These are phyloP conservation scores for Lomentospora prolificans DNA, from an alignment of 2,329 filamentous ascomycete species.

Conservation along the genomic window DNA sequence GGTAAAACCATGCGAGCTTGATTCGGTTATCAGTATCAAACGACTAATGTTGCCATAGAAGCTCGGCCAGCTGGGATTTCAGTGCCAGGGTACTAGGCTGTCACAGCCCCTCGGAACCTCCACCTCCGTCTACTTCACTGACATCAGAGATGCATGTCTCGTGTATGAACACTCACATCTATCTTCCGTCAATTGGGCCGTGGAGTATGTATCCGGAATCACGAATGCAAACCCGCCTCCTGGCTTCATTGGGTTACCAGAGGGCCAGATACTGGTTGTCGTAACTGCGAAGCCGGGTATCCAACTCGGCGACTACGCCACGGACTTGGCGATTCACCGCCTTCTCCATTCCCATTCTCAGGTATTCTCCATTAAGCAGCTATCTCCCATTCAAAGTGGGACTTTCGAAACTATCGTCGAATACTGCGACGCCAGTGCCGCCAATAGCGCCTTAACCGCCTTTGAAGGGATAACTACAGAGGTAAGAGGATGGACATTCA, in stretches of 20 bases:
- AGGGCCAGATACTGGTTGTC: conserved; percentile 3
- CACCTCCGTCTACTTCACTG: conserved; percentile 46
- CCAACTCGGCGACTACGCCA: not conserved
- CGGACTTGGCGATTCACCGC: conserved; percentile 3
- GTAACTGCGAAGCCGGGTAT: not conserved
- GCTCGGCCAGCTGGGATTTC: conserved; percentile 21
- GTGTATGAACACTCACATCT: conserved; percentile 17
- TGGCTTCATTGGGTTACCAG: not conserved
- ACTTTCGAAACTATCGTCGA: conserved; percentile 40
- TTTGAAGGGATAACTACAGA: not conserved
- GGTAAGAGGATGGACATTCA: not conserved
- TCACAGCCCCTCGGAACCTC: conserved; percentile 27
- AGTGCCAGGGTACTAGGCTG: conserved; percentile 26
- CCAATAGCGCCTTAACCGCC: conserved; percentile 22
- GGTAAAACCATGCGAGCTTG: too few relatives aligned
- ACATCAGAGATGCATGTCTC: conserved; percentile 49
- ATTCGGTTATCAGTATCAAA: too few relatives aligned
- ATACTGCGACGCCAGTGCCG: conserved; percentile 39
- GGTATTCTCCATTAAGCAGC: conserved; percentile 40
- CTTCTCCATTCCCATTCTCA: conserved; percentile 38
- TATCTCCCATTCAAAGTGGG: conserved; percentile 28
- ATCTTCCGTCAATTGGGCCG: not conserved
- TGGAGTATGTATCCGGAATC: not conserved
- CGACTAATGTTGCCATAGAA: too few relatives aligned
- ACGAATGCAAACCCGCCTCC: not conserved